Base-by-base conservation (phyloP, 805 yeast genomes). In the Ogataea nitratoaversa region DNA sequence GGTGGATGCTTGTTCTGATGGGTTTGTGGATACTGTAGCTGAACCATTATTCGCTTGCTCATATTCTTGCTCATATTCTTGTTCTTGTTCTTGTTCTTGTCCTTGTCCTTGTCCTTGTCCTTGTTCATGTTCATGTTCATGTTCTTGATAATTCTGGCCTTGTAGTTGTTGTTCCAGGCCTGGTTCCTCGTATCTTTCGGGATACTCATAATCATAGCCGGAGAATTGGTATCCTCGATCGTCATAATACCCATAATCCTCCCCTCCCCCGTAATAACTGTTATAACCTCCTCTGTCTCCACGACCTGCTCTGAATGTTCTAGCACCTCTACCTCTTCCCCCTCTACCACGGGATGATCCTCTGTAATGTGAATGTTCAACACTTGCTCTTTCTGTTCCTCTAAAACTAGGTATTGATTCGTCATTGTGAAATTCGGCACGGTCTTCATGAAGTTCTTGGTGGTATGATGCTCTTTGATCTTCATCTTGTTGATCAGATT, bases 221-320 rank as follows among this genome's bases (percentile, higher is more conserved):
- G 32, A 30, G 19, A 11, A 18, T 5, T 4, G 32, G 4, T 16
- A 6, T 14, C 19, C 18, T 8, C 5, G 18, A 13, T 34, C 36
- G 7, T 22, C 9, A 13, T 16, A n/a, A 18, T 34, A 34, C 5
- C 22, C 19, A 4, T 22, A 13, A 24, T 34, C 27, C 29, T 14
- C 16, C 5, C 22, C 36, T 11, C 18, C 17, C 8, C 32, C 27
- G 23, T 36, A 36, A 8, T 27, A 17, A 20, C n/a, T 19, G 8
- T 36, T 13, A 3, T 40, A 33, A 11, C 47, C 43, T 7, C 48
- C 30, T 23, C 44, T 40, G n/a, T 46, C 40, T 11, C 29, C 20
- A 12, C 41, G 41, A 11, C 47, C 41, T 14, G 46, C 44, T n/a
- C 43, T 33, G 36, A 33, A 38, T 19, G 40, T 32, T 28, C 40